Evolutionary conservation across 2,329 filamentous ascomycete genomes (phyloP), one percentile per base, ranked within the genome.

Genomic region (Apiospora hydei): DNA sequence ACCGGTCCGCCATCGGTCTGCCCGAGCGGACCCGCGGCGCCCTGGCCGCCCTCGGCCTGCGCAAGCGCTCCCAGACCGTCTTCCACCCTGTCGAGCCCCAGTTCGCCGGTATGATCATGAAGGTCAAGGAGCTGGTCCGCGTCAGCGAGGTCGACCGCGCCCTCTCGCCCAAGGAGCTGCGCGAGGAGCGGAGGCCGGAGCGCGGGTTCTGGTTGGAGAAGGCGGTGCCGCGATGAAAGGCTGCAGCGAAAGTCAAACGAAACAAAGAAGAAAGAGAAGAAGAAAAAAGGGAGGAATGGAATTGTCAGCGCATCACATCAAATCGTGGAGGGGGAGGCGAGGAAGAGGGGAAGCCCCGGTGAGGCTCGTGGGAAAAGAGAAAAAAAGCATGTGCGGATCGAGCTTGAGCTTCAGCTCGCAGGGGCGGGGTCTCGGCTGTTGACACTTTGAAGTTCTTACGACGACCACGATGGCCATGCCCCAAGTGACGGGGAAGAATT

Each of bases 21-120:
- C 95, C 96, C 7, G 84, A 89, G 79, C 92, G 94, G 80, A 93
- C 92, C 73, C 89, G 90, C 81, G 94, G 93, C 80, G 94, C 96
- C 26, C 93, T 98, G 71, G 88, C 91, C 74, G 93, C 95, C 24
- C 92, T 98, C 73, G 95, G 95, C 71, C 90, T 98, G 75, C 93
- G 92, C 78, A 94, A 93, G 82, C 93, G 95, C 78, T 91, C 92
- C 88, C 91, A 91, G 79, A 96, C 93, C 70, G 95, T 98, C 78
- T 98, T 97, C 87, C 93, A 97, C 83, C 93, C 94, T 49, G 94
- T 97, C 74, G 89, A 89, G 74, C 90, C 91, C 57, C 91, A 94
- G 76, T 91, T 94, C 74, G 95, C 95, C 13, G 95, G 95, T 80
- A 94, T 97, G 86, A 94, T 98, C 79, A 92, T 98, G 87, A 92